Base-by-base conservation (phyloP, 306 rosid genomes). In the Glycyrrhiza uralensis region DNA sequence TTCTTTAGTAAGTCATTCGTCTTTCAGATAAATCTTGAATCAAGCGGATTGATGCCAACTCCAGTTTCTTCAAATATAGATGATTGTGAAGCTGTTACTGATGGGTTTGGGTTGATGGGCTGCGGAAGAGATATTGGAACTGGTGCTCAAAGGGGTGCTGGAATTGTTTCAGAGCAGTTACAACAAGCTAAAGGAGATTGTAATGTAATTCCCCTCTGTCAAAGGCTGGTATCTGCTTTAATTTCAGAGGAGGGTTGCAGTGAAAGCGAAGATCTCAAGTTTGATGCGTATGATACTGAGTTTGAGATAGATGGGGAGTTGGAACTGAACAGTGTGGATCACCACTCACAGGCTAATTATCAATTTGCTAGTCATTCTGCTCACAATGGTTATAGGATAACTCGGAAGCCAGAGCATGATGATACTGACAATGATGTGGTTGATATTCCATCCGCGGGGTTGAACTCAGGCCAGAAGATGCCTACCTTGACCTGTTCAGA, bases 211-310 rank as follows among this genome's bases (percentile, higher is more conserved):
- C 88, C 98, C 66, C 89, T 93, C 66, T 88, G 83, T 81, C 96
- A 90, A 87, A 93, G 87, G 81, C 85, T 93, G 73, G 61, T 93
- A 80, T 93, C 93, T 22, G 91, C 96, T 33, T 72, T 93, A 36
- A 90, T 93, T 72, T 71, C 93, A 45, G 98, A 90, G 84, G 93
- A 85, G 76, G 82, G 75, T 78, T 73, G 73, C 74, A 70, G 79
- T 79, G 90, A 74, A 77, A 79, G 42, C 81, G 97, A 81, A 62
- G 91, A 84, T 72, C 62, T 71, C 64, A 69, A 74, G 72, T 81
- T 77, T 76, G 85, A 87, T 51, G 75, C 70, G 7, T 84, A 69
- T 74, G 91, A 83, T 59, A 65, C 83, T 47, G 91, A 85, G 52
- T 67, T 76, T 56, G 93, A 84, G 78, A 76, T 80, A 42, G 93